Evolutionary conservation across 352 stramenopile species (phyloP).

Genomic region (Phytophthora podocarpi): DNA sequence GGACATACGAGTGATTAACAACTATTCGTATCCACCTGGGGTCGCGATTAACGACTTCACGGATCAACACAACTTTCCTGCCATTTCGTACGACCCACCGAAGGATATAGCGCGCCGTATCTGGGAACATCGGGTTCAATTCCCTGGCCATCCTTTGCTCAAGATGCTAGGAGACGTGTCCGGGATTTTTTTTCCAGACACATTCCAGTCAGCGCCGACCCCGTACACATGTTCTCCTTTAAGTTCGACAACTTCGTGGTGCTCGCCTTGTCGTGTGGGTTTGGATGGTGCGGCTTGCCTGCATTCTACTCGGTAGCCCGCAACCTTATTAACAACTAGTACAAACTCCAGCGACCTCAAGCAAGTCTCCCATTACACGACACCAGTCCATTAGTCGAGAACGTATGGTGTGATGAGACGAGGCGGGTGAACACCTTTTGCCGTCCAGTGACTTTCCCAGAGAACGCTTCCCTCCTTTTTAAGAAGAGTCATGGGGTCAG

Average conservation of each 20-base stretch:
- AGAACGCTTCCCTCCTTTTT: no score
- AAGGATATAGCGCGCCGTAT: neutral
- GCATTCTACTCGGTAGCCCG: neutral
- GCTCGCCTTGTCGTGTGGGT: neutral
- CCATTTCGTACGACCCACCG: neutral
- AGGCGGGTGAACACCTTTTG: no score
- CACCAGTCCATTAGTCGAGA: neutral
- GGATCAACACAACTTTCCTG: neutral
- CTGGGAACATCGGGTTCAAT: neutral
- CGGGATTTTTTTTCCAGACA: neutral
- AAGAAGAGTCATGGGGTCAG: no score
- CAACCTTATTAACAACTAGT: neutral
- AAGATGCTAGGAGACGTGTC: neutral
- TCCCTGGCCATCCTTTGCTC: neutral
- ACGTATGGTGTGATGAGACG: slow-evolving; percentile 6
- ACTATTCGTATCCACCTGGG: neutral
- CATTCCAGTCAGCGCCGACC: neutral
- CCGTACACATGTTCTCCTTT: neutral
- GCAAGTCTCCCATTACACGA: neutral
- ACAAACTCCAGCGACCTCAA: neutral
- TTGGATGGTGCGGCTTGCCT: neutral
- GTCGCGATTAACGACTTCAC: neutral
- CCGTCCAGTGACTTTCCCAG: no score
- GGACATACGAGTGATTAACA: neutral
- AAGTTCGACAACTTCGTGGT: neutral